Conservation (phyloP, 2,329 filamentous ascomycete genomes). For the Lojkania enalia region DNA sequence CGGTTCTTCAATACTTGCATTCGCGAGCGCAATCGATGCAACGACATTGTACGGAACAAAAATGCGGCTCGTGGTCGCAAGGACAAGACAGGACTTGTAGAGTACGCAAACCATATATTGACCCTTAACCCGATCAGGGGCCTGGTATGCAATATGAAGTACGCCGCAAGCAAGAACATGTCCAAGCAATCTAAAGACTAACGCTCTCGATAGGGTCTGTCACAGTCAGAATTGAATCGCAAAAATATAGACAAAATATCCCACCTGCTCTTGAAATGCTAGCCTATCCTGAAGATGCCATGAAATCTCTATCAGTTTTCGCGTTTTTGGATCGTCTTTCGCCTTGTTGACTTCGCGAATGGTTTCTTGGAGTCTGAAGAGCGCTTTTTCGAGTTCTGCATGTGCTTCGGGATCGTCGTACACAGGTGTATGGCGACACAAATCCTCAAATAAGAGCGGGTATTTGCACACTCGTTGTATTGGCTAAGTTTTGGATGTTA, state of each 20-base stretch:
- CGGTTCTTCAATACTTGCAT: constrained; percentile 68
- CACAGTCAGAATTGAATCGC: constrained; percentile 6
- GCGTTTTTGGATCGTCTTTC: constrained; percentile 74
- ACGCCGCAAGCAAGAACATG: constrained; percentile 81
- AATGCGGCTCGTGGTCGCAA: constrained; percentile 69
- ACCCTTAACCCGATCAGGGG: constrained; percentile 67
- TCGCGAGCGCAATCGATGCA: constrained; percentile 71
- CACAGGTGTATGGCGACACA: constrained; percentile 80
- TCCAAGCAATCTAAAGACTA: constrained; percentile 75
- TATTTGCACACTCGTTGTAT: constrained; percentile 93
- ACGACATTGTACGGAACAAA: constrained; percentile 72
- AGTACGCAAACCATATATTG: constrained; percentile 83
- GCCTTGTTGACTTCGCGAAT: constrained; percentile 81
- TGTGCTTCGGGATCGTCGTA: constrained; percentile 84
- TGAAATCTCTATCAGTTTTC: constrained; percentile 74
- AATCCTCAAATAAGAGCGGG: constrained; percentile 80
- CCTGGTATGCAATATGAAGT: constrained; percentile 82
- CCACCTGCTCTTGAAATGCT: constrained; percentile 71
- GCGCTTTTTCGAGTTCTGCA: constrained; percentile 73
- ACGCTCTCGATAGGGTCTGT: constrained; percentile 35
- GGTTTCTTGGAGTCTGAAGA: constrained; percentile 72
- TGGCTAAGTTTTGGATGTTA: constrained; percentile 67
- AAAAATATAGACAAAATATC: background rate
- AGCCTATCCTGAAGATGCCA: constrained; percentile 84
- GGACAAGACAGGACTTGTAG: constrained; percentile 78